These are phyloP conservation scores for Solanum gandarillasii DNA, from an alignment of 257 asterid species.

Conservation along the genomic window DNA sequence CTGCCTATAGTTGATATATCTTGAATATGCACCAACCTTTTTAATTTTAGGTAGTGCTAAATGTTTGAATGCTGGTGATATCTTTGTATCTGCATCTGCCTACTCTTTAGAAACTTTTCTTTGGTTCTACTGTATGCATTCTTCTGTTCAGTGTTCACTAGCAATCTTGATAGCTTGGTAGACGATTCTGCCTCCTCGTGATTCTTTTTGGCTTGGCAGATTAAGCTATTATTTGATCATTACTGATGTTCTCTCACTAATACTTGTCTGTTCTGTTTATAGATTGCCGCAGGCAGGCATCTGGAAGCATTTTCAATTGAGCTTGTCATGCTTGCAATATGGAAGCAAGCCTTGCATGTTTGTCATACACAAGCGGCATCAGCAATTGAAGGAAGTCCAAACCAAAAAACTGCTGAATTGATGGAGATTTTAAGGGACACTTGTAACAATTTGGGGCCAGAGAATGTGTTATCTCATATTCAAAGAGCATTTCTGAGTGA, in stretches of 20 bases:
- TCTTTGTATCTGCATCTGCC: background rate
- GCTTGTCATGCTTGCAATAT: conserved; percentile 78
- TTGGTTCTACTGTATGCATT: background rate
- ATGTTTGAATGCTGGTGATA: background rate
- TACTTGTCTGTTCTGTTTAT: background rate
- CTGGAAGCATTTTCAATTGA: conserved; percentile 81
- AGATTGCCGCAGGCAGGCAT: conserved; percentile 50
- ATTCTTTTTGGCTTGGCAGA: background rate
- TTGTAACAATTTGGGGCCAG: conserved; percentile 17
- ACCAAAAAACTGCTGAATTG: conserved; percentile 26
- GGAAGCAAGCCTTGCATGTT: conserved; percentile 79
- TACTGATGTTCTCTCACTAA: background rate
- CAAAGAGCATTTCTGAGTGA: conserved; percentile 68
- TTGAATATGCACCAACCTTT: background rate
- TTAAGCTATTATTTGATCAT: background rate
- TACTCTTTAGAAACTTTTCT: background rate
- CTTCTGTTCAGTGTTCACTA: background rate
- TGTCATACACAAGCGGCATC: conserved; percentile 73
- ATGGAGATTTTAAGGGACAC: conserved; percentile 31
- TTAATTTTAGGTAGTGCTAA: background rate
- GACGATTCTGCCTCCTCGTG: background rate
- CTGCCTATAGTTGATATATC: background rate
- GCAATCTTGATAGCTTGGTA: background rate
- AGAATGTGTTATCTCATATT: conserved; percentile 36
- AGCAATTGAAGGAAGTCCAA: conserved; percentile 52